Evolutionary conservation across 768 basidiomycete species (phyloP).

Genomic region (Podaxis rugospora): DNA sequence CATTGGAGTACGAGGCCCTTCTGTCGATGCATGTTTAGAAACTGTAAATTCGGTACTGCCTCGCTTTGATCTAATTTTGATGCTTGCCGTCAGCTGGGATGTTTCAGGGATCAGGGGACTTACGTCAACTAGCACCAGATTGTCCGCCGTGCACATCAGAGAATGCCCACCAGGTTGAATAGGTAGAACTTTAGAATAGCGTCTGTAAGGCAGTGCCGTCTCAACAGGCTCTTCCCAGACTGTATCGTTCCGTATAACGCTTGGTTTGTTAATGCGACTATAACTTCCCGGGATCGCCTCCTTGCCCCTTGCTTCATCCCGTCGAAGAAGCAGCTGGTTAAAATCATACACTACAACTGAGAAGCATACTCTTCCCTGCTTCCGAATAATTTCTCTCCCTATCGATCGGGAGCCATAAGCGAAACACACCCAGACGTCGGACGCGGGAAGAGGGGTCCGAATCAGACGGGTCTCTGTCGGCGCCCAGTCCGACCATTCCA

Average conservation of each 20-base stretch:
- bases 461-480: constrained; percentile 41
- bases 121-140: constrained; percentile 48
- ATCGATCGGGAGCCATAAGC: constrained; percentile 30
- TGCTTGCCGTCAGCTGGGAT: neutral
- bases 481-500: constrained; percentile 52
- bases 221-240: constrained; percentile 37
- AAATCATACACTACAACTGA: constrained; percentile 46
- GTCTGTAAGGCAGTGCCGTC: constrained; percentile 45
- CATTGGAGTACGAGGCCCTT: neutral
- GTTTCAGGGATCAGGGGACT: constrained; percentile 14
- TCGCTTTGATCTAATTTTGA: constrained; percentile 11
- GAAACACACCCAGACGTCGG: constrained; percentile 55
- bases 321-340: constrained; percentile 34
- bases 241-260: constrained; percentile 19
- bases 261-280: constrained; percentile 4
- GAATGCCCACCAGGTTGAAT: constrained; percentile 14
- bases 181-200: constrained; percentile 25
- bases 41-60: constrained; percentile 26
- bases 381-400: constrained; percentile 33
- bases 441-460: constrained; percentile 24
- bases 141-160: constrained; percentile 56
- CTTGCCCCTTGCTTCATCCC: neutral
- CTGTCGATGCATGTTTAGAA: constrained; percentile 18
- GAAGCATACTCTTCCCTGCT: constrained; percentile 14
- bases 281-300: neutral